A percentile compares a stretch with the other conserved stretches of the same genome.
phyloP scores from a whole-genome alignment of 1,139 yeast genomes.

The Blastobotrys proliferans region DNA sequence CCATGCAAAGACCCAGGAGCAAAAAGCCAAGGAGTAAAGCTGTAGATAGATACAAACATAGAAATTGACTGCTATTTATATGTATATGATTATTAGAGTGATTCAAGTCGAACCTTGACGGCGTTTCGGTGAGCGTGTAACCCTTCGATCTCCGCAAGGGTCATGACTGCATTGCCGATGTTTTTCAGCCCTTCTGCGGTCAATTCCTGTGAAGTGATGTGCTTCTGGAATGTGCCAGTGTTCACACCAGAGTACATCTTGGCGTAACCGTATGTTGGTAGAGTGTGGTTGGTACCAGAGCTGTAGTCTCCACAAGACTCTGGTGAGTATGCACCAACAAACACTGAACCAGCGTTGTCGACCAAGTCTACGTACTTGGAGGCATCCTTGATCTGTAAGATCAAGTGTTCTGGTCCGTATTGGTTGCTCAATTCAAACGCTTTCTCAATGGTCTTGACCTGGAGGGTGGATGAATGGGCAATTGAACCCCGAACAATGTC shows the following conservation, averaged over 20 bases:
- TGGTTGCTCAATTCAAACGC: constrained; percentile 81
- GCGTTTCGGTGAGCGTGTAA: constrained; percentile 96
- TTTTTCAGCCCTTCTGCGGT: constrained; percentile 77
- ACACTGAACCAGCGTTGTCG: constrained; percentile 92
- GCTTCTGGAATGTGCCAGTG: constrained; percentile 92
- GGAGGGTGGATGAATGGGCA: constrained; percentile 79
- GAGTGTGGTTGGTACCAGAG: constrained; percentile 94
- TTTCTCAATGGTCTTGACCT: constrained; percentile 62
- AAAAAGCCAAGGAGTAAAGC: neutral
- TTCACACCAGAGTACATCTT: constrained; percentile 96
- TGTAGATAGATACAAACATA: neutral
- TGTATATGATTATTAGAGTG: neutral
- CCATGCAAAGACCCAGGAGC: constrained; percentile 14
- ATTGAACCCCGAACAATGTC: constrained; percentile 90
- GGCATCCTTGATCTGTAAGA: constrained; percentile 82
- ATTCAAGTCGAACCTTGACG: constrained; percentile 86
- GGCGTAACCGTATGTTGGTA: constrained; percentile 98
- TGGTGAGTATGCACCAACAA: constrained; percentile 94
- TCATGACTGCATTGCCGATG: constrained; percentile 94
- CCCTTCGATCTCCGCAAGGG: constrained; percentile 95
- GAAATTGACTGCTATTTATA: neutral
- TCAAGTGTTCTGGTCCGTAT: constrained; percentile 97
- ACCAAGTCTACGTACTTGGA: constrained; percentile 63
- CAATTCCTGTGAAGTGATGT: constrained; percentile 88
- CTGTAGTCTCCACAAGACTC: constrained; percentile 99